Conservation (phyloP, 306 rosid genomes). For the Dalbergia oliveri region DNA sequence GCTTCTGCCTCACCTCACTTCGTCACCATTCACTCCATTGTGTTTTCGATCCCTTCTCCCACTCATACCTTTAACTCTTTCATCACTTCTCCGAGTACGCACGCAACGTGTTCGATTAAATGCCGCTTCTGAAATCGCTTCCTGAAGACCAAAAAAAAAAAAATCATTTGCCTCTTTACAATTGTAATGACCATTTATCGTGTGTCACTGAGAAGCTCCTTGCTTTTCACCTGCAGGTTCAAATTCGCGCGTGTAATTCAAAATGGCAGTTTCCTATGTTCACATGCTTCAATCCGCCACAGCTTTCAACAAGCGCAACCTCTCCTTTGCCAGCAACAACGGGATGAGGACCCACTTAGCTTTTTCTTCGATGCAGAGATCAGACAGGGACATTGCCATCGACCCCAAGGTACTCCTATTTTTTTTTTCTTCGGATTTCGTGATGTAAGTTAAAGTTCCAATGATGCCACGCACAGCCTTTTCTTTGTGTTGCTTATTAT, state of each 20-base stretch:
- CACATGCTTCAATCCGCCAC: slow-evolving; percentile 50
- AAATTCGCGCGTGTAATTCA: slow-evolving; percentile 2
- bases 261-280: slow-evolving; percentile 52
- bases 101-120: neutral
- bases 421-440: neutral
- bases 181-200: slow-evolving; percentile 2
- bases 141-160: neutral
- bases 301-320: slow-evolving; percentile 36
- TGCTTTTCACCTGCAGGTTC: neutral
- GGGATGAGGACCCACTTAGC: slow-evolving; percentile 32
- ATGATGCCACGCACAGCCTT: neutral
- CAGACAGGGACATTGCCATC: neutral
- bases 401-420: slow-evolving; percentile 50
- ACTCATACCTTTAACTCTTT: too few species aligned
- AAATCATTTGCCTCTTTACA: slow-evolving; percentile 4
- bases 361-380: slow-evolving; percentile 50
- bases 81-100: neutral
- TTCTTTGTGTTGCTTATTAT: neutral
- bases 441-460: neutral
- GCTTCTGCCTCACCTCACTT: neutral
- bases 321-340: slow-evolving; percentile 38
- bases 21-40: neutral
- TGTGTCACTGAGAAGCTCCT: neutral
- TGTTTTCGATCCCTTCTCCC: too few species aligned
- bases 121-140: neutral